Conservation (phyloP, 2,329 filamentous ascomycete genomes). For the Ustulina deusta region DNA sequence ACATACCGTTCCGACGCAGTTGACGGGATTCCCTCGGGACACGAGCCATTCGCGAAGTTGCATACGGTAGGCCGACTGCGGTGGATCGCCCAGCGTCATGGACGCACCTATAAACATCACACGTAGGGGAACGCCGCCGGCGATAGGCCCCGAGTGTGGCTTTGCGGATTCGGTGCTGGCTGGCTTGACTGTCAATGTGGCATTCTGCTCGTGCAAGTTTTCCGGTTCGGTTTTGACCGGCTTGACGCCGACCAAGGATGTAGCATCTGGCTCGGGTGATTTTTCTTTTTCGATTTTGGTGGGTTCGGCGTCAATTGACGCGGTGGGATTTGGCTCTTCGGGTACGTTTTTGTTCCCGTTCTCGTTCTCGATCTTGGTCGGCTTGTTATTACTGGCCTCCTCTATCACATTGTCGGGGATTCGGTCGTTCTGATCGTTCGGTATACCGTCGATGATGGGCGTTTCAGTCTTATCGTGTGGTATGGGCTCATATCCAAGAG, state of each 20-base stretch:
- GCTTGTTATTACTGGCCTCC: conserved; percentile 7
- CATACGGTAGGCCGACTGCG: conserved; percentile 40
- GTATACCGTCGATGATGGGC: conserved; percentile 39
- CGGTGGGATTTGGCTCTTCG: conserved; percentile 2
- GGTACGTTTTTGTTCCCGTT: not conserved
- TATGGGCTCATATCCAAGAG: conserved; percentile 31
- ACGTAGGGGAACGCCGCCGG: conserved; percentile 39
- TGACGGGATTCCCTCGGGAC: conserved; percentile 40
- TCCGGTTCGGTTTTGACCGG: conserved; percentile 6
- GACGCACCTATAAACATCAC: conserved; percentile 44
- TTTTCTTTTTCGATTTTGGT: conserved; percentile 14
- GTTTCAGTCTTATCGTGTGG: conserved; percentile 23
- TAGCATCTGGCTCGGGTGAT: not conserved
- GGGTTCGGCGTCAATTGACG: not conserved
- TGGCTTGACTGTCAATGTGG: conserved; percentile 14
- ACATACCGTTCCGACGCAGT: conserved; percentile 42
- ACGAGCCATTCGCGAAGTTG: conserved; percentile 42
- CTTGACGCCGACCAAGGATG: not conserved
- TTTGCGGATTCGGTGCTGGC: conserved; percentile 18
- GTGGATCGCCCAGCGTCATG: conserved; percentile 39
- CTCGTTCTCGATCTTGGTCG: conserved; percentile 4
- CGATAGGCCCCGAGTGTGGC: conserved; percentile 23
- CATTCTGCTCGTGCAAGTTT: not conserved
- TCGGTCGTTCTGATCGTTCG: conserved; percentile 37
- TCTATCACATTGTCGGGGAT: conserved; percentile 38